These are phyloP conservation scores for Parathielavia hyrcaniae DNA, from an alignment of 495 filamentous ascomycete species.

Conservation along the genomic window DNA sequence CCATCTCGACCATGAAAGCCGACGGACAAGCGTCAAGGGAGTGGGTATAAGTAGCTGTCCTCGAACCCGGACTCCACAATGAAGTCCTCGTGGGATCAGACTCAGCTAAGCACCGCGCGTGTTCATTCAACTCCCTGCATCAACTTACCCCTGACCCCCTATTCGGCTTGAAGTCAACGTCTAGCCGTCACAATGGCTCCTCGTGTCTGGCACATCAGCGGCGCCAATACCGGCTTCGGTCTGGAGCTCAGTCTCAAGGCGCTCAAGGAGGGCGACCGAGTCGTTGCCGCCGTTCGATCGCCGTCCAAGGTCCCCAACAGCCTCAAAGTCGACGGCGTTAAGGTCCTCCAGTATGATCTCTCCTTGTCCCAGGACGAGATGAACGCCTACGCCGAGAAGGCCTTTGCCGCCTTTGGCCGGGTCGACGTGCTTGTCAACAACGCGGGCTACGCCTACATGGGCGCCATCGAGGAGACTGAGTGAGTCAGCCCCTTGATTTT, in stretches of 20 bases:
- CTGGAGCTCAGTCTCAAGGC: neutral
- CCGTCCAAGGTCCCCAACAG: conserved; percentile 1
- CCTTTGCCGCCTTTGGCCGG: conserved; percentile 25
- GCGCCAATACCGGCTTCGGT: neutral
- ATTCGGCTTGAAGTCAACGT: neutral
- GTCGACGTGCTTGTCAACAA: conserved; percentile 51
- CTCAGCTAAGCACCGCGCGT: no score
- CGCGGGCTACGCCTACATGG: conserved; percentile 42
- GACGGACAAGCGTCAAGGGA: no score
- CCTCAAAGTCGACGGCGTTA: neutral
- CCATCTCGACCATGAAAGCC: no score
- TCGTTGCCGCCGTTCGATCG: neutral
- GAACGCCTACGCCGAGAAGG: neutral
- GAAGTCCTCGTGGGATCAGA: neutral
- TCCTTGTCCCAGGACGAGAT: neutral
- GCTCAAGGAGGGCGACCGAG: conserved; percentile 1
- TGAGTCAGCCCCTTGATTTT: neutral
- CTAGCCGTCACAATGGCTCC: neutral
- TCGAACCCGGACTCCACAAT: neutral
- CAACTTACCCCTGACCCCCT: neutral
- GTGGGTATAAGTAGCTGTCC: neutral
- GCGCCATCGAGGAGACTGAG: conserved; percentile 40
- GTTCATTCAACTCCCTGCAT: no score
- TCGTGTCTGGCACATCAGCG: conserved; percentile 4
- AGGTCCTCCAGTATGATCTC: neutral